Percentiles rank a stretch among this genome's conserved stretches.
Conservation (phyloP, 257 asterid species). For the Penstemon barbatus region DNA sequence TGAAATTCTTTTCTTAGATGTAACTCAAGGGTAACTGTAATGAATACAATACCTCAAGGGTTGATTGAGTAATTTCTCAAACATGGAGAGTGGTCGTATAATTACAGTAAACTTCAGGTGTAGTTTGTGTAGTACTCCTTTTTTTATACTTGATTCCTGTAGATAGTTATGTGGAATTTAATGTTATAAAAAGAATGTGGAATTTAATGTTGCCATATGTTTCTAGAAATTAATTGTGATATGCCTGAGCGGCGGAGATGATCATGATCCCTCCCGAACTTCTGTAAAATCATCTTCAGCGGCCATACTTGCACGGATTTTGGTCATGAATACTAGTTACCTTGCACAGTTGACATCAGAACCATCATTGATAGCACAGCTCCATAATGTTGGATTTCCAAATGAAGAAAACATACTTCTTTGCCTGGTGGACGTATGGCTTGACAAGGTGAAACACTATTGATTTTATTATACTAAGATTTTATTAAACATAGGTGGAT, state of each 20-base stretch:
- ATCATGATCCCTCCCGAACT: slow-evolving; percentile 78
- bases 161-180: slow-evolving; percentile 14
- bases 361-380: slow-evolving; percentile 59
- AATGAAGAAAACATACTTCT: slow-evolving; percentile 81
- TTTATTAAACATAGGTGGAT: background rate
- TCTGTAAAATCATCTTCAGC: slow-evolving; percentile 81
- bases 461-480: background rate
- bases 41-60: no score
- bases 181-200: background rate
- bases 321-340: slow-evolving; percentile 86
- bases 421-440: slow-evolving; percentile 94
- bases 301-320: slow-evolving; percentile 85
- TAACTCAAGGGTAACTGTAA: no score
- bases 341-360: slow-evolving; percentile 90
- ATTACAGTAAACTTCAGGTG: no score
- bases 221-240: slow-evolving; percentile 69
- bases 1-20: no score
- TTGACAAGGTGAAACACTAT: slow-evolving; percentile 69
- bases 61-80: no score
- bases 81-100: no score
- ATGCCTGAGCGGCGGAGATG: slow-evolving; percentile 93
- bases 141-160: slow-evolving; percentile 10
- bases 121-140: background rate
- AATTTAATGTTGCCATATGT: slow-evolving; percentile 24
- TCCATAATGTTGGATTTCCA: slow-evolving; percentile 76